Percentiles rank a stretch among this genome's conserved stretches.
These are phyloP conservation scores for Stemphylium lycopersici DNA, from an alignment of 2,329 filamentous ascomycete genomes.

Conservation along the genomic window DNA sequence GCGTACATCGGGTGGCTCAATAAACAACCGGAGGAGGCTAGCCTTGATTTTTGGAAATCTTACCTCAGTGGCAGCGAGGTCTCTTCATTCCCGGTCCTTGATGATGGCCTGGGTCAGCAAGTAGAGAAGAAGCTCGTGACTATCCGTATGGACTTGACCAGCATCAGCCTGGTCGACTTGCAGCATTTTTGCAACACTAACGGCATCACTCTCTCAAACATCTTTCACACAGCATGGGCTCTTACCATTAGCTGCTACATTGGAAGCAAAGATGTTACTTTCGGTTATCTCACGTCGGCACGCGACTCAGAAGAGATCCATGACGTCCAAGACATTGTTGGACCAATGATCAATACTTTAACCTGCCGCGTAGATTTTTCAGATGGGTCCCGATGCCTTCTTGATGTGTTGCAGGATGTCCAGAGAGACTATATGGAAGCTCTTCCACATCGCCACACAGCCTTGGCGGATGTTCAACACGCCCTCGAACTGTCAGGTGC, in stretches of 20 bases:
- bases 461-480: slow-evolving; percentile 56
- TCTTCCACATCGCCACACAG: slow-evolving; percentile 52
- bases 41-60: slow-evolving; percentile 41
- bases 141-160: slow-evolving; percentile 38
- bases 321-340: slow-evolving; percentile 52
- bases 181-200: slow-evolving; percentile 50
- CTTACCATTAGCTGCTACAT: slow-evolving; percentile 48
- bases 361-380: slow-evolving; percentile 52
- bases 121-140: slow-evolving; percentile 32
- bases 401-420: slow-evolving; percentile 49
- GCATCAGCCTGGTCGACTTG: slow-evolving; percentile 33
- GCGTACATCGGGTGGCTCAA: slow-evolving; percentile 41
- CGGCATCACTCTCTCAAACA: slow-evolving; percentile 57
- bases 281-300: slow-evolving; percentile 53
- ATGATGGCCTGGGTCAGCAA: slow-evolving; percentile 23
- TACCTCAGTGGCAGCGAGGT: slow-evolving; percentile 40
- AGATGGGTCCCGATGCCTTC: slow-evolving; percentile 38
- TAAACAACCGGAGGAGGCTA: slow-evolving; percentile 32
- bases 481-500: slow-evolving; percentile 41
- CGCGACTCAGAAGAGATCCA: slow-evolving; percentile 50
- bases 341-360: slow-evolving; percentile 56
- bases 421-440: slow-evolving; percentile 57
- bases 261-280: slow-evolving; percentile 48
- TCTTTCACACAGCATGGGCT: slow-evolving; percentile 51
- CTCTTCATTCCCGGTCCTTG: slow-evolving; percentile 41